Percentiles rank a stretch among this genome's conserved stretches.
These are phyloP conservation scores for Hyaloperonospora arabidopsidis DNA, from an alignment of 352 stramenopile genomes.

Conservation along the genomic window DNA sequence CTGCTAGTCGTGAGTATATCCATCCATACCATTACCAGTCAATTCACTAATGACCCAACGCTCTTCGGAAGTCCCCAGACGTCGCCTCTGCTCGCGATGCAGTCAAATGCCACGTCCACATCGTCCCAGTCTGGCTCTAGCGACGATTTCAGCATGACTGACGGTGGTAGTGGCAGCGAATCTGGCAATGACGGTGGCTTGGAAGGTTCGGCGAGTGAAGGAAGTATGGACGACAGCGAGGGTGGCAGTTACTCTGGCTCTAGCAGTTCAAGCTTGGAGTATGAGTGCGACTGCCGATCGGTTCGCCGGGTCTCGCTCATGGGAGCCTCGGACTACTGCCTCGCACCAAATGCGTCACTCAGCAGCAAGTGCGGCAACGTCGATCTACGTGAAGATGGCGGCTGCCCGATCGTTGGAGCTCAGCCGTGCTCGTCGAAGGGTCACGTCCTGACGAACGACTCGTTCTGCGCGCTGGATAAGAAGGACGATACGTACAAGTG, in stretches of 20 bases:
- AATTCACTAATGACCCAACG: constrained; percentile 3
- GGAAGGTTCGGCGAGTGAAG: constrained; percentile 5
- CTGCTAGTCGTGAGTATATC: constrained; percentile 10
- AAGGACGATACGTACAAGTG: constrained; percentile 69
- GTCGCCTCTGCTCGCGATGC: background rate
- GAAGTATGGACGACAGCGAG: constrained; percentile 16
- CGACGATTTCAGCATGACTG: constrained; percentile 1
- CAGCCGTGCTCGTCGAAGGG: constrained; percentile 52
- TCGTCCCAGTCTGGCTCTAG: constrained; percentile 11
- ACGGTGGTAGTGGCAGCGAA: background rate
- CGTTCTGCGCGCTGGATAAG: constrained; percentile 48
- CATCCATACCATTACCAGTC: constrained; percentile 2
- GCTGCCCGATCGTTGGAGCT: constrained; percentile 43
- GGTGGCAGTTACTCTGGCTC: constrained; percentile 22
- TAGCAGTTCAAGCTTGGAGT: constrained; percentile 28
- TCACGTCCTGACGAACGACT: constrained; percentile 54
- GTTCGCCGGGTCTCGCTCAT: constrained; percentile 56
- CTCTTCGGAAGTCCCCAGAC: constrained; percentile 11
- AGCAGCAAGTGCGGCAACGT: constrained; percentile 65
- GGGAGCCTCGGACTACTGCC: constrained; percentile 64
- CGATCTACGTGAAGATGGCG: constrained; percentile 38
- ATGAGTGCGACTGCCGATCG: constrained; percentile 38
- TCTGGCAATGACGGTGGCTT: constrained; percentile 3
- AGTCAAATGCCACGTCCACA: constrained; percentile 6
- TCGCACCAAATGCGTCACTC: constrained; percentile 32